Percentiles rank a stretch among this genome's conserved stretches.
phyloP scores from a whole-genome alignment of 192 early-diverging fungal species.

The Coemansia sp. region DNA sequence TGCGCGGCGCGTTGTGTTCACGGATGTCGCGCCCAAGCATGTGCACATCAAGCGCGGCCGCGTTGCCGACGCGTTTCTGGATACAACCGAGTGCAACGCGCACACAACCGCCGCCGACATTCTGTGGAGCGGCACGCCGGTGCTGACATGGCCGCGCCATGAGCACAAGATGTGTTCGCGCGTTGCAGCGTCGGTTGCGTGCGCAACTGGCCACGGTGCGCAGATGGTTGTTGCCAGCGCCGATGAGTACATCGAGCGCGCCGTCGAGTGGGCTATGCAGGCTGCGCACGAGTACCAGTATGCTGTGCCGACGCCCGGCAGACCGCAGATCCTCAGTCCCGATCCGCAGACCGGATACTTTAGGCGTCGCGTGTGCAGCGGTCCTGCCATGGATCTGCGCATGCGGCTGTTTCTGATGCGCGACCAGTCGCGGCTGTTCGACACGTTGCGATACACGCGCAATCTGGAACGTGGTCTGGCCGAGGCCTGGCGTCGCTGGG shows the following conservation, averaged over 20 bases:
- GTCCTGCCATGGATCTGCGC: constrained; percentile 65
- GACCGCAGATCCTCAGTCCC: constrained; percentile 24
- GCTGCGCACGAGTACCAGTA: constrained; percentile 36
- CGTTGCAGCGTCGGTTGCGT: constrained; percentile 84
- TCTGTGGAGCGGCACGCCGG: constrained; percentile 90
- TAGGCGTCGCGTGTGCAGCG: constrained; percentile 40
- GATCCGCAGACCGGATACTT: constrained; percentile 31
- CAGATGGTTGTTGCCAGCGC: constrained; percentile 68
- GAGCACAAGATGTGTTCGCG: constrained; percentile 89
- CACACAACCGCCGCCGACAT: constrained; percentile 96
- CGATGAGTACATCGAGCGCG: constrained; percentile 66
- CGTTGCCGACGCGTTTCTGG: constrained; percentile 88
- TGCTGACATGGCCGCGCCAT: constrained; percentile 86
- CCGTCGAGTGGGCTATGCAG: constrained; percentile 61
- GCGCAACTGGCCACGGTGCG: constrained; percentile 73
- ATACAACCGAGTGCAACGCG: constrained; percentile 96
- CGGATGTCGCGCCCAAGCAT: constrained; percentile 81
- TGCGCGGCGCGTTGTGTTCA: constrained; percentile 81
- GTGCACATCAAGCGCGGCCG: constrained; percentile 90
- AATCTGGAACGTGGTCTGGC: constrained; percentile 73
- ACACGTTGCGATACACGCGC: constrained; percentile 83
- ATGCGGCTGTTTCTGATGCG: constrained; percentile 72
- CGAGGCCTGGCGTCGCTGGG: constrained; percentile 78
- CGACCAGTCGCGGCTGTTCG: constrained; percentile 81
- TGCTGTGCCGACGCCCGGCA: constrained; percentile 10